Evolutionary conservation across 306 rosid species (phyloP), one percentile per base, ranked within the genome.

Genomic region (Betula pendula): DNA sequence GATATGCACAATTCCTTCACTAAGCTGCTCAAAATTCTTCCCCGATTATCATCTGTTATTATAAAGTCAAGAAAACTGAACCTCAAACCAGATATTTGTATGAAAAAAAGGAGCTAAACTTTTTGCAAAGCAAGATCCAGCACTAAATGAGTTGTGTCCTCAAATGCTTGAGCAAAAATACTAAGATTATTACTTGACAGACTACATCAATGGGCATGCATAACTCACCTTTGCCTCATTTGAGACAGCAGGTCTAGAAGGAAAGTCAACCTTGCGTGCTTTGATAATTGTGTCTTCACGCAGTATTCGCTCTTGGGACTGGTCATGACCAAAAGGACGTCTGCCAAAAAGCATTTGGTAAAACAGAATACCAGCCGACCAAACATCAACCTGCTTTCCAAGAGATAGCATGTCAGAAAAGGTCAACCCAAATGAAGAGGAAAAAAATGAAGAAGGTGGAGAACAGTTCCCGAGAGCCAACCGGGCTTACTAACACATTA

Each of bases 281-380:
- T 96, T 91, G 67, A 96, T 96, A 66, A 96, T 96, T 16, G 99
- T 96, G 87, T 96, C 99, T 83, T 96, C 99, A 3, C 97, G 96
- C 66, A 96, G 91, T 86, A 96, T 96, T 70, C 97, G 86, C 83
- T 96, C 98, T 83, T 96, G 99, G 9, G 93, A 77, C 86, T 96
- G 98, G 82, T 96, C 98, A 60, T 96, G 99, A 75, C 99, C 99
- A 16, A 96, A 96, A 51, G 99, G 99, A 17, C 99, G 98, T 81
- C 79, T 86, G 6, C 99, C 99, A 77, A 92, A 92, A 76, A 96
- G 96, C 97, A 96, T 92, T 91, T 96, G 99, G 81, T 91, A 96
- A 75, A 92, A 82, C 70, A 96, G 73, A 80, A 96, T 83, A 71
- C 99, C 97, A 20, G 93, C 97, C 20, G 98, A 96, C 99, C 99